phyloP scores from a whole-genome alignment of 106 monocot species.

The Dioscorea dumetorum region DNA sequence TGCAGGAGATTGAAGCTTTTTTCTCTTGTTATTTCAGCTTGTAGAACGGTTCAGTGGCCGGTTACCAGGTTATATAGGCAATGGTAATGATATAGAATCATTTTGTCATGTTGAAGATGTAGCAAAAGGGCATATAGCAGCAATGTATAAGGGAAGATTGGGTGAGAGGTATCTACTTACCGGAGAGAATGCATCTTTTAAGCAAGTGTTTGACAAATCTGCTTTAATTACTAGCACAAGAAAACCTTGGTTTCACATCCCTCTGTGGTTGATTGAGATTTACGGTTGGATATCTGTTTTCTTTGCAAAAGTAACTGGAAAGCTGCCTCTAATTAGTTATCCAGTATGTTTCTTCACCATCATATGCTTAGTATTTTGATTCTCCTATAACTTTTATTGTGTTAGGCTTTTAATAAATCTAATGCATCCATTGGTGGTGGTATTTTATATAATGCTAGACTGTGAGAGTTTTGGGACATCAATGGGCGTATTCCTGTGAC shows the following conservation, averaged over 20 bases:
- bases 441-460: slow-evolving; percentile 22
- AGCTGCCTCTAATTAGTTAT: slow-evolving; percentile 84
- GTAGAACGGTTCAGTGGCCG: slow-evolving; percentile 88
- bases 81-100: slow-evolving; percentile 50
- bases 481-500: slow-evolving; percentile 95
- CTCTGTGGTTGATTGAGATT: slow-evolving; percentile 60
- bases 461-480: slow-evolving; percentile 54
- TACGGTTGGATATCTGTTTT: slow-evolving; percentile 92
- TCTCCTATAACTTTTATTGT: neutral
- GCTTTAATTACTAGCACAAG: slow-evolving; percentile 64
- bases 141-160: slow-evolving; percentile 61
- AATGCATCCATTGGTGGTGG: neutral
- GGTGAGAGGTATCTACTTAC: slow-evolving; percentile 94
- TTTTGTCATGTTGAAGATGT: slow-evolving; percentile 93
- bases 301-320: slow-evolving; percentile 67
- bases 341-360: slow-evolving; percentile 42
- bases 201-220: slow-evolving; percentile 51
- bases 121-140: slow-evolving; percentile 69
- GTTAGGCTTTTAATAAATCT: neutral
- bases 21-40: slow-evolving; percentile 33
- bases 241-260: slow-evolving; percentile 67
- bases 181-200: slow-evolving; percentile 79
- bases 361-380: too few species aligned
- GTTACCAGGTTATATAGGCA: slow-evolving; percentile 82
- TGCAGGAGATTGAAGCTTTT: too few species aligned